Conservation (phyloP, 192 early-diverging fungal species). For the Coemansia sp. region DNA sequence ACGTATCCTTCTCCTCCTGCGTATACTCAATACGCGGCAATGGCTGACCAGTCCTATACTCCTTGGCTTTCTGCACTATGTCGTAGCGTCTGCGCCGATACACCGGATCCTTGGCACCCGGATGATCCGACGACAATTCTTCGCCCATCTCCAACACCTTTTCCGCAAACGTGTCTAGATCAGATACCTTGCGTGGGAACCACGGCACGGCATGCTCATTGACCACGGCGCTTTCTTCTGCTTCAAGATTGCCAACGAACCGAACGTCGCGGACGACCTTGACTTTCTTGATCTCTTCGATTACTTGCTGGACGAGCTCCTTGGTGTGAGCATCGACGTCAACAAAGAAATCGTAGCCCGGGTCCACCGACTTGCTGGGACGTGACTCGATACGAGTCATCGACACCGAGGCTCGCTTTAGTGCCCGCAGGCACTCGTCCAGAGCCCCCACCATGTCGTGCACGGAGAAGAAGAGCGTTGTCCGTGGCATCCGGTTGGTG, state of each 20-base stretch:
- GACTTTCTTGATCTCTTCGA: slow-evolving; percentile 60
- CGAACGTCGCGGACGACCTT: slow-evolving; percentile 69
- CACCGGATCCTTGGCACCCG: slow-evolving; percentile 82
- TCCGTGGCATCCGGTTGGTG: slow-evolving; percentile 40
- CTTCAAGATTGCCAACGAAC: slow-evolving; percentile 23
- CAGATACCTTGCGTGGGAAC: slow-evolving; percentile 92
- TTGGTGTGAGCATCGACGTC: slow-evolving; percentile 75
- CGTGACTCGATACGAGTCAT: slow-evolving; percentile 96
- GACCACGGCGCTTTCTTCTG: not conserved
- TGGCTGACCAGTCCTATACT: slow-evolving; percentile 69
- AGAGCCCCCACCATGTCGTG: slow-evolving; percentile 83
- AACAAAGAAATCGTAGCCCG: slow-evolving; percentile 92
- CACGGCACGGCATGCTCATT: slow-evolving; percentile 65
- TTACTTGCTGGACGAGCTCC: slow-evolving; percentile 61
- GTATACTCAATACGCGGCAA: slow-evolving; percentile 86
- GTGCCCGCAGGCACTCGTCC: slow-evolving; percentile 74
- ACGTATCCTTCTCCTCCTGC: slow-evolving; percentile 75
- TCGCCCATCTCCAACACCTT: slow-evolving; percentile 92
- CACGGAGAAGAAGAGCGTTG: slow-evolving; percentile 78
- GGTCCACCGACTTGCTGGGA: slow-evolving; percentile 73
- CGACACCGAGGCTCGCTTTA: slow-evolving; percentile 72
- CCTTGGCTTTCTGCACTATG: slow-evolving; percentile 84
- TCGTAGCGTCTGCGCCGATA: slow-evolving; percentile 83
- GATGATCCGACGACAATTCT: slow-evolving; percentile 88
- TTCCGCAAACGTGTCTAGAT: slow-evolving; percentile 90